Percentiles rank a stretch among this genome's conserved stretches.
Conservation (phyloP, 495 filamentous ascomycete genomes). For the Podospora pseudopauciseta region DNA sequence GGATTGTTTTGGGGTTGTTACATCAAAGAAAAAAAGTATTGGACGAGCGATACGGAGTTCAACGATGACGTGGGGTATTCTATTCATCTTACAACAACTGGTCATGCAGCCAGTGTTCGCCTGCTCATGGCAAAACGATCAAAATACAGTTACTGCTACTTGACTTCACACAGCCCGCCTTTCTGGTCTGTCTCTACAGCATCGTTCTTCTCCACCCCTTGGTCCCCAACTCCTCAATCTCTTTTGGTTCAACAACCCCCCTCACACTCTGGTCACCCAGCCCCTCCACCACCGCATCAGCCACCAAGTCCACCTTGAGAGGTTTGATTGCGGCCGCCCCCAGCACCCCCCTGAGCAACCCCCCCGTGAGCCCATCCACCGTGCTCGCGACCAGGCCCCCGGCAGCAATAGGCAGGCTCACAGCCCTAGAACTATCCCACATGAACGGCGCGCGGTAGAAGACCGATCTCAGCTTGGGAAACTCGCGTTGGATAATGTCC, state of each 20-base stretch:
- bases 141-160: neutral
- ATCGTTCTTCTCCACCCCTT: constrained; percentile 78
- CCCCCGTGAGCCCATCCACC: constrained; percentile 71
- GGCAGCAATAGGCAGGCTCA: constrained; percentile 82
- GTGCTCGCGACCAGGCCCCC: constrained; percentile 62
- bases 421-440: constrained; percentile 75
- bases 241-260: constrained; percentile 63
- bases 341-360: constrained; percentile 65
- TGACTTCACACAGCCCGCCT: neutral
- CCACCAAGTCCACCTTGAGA: constrained; percentile 78
- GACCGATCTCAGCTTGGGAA: constrained; percentile 70
- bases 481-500: constrained; percentile 63
- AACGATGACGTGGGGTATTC: constrained; percentile 11
- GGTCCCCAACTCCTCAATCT: constrained; percentile 69
- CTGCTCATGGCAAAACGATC: neutral
- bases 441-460: constrained; percentile 86
- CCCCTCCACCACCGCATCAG: constrained; percentile 77
- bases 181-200: constrained; percentile 46
- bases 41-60: constrained; percentile 15
- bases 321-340: constrained; percentile 83
- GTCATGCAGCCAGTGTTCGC: neutral
- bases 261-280: constrained; percentile 64
- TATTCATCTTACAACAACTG: constrained; percentile 9
- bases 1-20: neutral
- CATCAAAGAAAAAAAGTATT: neutral